phyloP scores from a whole-genome alignment of 768 basidiomycete genomes.

The Boletus bicolor region DNA sequence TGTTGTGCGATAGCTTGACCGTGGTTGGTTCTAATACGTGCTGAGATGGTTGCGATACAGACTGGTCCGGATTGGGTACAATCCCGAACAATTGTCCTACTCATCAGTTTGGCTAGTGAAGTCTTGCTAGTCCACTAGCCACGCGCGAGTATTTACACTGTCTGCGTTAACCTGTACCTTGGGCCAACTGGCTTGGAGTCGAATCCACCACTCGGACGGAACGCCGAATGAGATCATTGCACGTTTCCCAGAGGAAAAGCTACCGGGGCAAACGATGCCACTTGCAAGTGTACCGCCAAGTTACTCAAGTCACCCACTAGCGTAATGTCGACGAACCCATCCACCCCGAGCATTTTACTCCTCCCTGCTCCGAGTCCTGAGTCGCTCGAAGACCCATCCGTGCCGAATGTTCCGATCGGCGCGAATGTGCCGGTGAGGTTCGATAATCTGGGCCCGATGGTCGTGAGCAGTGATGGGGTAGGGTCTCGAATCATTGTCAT shows the following conservation, averaged over 20 bases:
- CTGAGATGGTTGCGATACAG: constrained; percentile 13
- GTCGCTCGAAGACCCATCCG: constrained; percentile 6
- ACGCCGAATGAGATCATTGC: not conserved
- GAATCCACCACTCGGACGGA: not conserved
- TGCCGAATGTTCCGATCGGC: constrained; percentile 12
- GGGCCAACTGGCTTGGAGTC: not conserved
- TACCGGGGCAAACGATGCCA: no score
- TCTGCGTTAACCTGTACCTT: not conserved
- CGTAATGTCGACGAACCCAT: constrained; percentile 7
- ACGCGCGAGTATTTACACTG: no score
- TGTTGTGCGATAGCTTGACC: not conserved
- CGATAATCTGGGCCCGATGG: constrained; percentile 62
- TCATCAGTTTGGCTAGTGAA: no score
- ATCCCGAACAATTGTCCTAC: not conserved
- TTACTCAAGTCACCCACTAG: not conserved
- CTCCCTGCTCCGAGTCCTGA: constrained; percentile 5
- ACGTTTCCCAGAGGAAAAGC: not conserved
- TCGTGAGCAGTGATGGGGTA: constrained; percentile 67
- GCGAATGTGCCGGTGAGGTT: constrained; percentile 41
- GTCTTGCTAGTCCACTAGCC: not conserved
- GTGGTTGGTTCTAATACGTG: constrained; percentile 12
- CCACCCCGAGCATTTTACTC: constrained; percentile 3
- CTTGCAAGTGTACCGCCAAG: not conserved
- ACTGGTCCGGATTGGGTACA: not conserved
- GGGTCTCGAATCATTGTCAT: constrained; percentile 15